Evolutionary conservation across 805 yeast genomes (phyloP).

Genomic region (Metschnikowia colocasiae): DNA sequence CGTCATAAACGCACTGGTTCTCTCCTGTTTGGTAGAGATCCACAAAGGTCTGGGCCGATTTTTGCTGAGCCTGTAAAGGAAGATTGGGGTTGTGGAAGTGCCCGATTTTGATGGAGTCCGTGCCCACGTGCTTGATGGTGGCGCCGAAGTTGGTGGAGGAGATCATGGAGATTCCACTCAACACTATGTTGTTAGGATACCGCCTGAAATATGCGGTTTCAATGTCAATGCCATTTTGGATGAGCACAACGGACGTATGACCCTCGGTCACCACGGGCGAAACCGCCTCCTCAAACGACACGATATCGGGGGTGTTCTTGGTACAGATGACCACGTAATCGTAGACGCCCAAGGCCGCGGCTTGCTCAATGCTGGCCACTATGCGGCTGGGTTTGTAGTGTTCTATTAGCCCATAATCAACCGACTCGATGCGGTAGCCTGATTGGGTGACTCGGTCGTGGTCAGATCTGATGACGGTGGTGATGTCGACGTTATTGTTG

Average conservation of each 20-base stretch:
- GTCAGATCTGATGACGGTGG: constrained; percentile 64
- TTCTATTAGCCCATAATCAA: constrained; percentile 55
- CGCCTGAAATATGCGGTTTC: constrained; percentile 29
- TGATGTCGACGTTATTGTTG: constrained; percentile 44
- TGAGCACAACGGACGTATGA: constrained; percentile 29
- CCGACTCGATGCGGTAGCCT: constrained; percentile 60
- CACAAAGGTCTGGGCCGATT: constrained; percentile 43
- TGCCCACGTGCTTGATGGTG: constrained; percentile 25
- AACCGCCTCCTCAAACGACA: constrained; percentile 46
- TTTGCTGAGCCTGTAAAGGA: constrained; percentile 25
- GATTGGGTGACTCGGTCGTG: constrained; percentile 47
- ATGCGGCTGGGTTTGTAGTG: constrained; percentile 53
- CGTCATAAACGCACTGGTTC: constrained; percentile 39
- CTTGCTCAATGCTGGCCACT: constrained; percentile 46
- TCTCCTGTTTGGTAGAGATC: constrained; percentile 42
- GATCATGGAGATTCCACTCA: constrained; percentile 36
- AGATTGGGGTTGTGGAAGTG: constrained; percentile 32
- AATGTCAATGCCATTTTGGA: constrained; percentile 41
- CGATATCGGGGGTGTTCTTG: constrained; percentile 64
- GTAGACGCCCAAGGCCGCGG: constrained; percentile 29
- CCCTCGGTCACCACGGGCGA: constrained; percentile 40
- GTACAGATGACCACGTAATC: constrained; percentile 61
- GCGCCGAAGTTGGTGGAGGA: constrained; percentile 32
- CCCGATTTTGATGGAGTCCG: constrained; percentile 27
- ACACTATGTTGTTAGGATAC: constrained; percentile 32